These are phyloP conservation scores for Podila epigama DNA, from an alignment of 192 early-diverging fungal genomes.

Conservation along the genomic window DNA sequence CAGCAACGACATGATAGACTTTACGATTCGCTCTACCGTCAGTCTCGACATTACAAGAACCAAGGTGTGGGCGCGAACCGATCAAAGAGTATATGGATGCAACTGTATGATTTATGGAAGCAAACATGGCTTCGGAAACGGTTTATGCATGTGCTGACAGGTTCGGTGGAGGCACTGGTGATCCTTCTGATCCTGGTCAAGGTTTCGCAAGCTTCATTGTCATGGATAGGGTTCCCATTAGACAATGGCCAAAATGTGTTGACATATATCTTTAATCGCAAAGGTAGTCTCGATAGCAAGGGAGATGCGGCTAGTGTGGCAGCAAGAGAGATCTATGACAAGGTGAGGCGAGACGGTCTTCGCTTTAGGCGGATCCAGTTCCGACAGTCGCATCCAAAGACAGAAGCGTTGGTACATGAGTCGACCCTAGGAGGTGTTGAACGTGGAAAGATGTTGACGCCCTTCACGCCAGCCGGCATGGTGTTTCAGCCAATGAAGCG, in stretches of 20 bases:
- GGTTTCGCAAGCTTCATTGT: conserved; percentile 2
- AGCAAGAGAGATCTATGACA: conserved; percentile 33
- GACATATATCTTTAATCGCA: conserved; percentile 18
- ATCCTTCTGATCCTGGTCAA: conserved; percentile 25
- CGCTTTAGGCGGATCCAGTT: neutral
- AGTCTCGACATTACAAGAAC: conserved; percentile 14
- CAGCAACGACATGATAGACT: neutral
- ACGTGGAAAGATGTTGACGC: neutral
- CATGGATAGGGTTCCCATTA: conserved; percentile 12
- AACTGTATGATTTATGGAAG: conserved; percentile 36
- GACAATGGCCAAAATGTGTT: conserved; percentile 12
- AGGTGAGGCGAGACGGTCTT: conserved; percentile 24
- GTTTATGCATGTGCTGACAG: conserved; percentile 40
- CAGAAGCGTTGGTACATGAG: conserved; percentile 2
- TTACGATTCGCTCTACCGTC: neutral
- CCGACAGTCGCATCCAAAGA: neutral
- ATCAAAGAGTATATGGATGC: conserved; percentile 20
- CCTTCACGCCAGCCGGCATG: conserved; percentile 26
- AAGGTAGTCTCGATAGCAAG: too few species aligned
- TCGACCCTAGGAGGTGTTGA: conserved; percentile 1
- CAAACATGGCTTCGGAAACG: conserved; percentile 32
- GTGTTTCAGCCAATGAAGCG: conserved; percentile 15
- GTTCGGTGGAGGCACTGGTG: conserved; percentile 21
- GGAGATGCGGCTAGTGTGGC: neutral
- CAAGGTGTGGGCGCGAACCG: conserved; percentile 25